Conservation (phyloP, 768 basidiomycete species). For the Grammothele lineata region DNA sequence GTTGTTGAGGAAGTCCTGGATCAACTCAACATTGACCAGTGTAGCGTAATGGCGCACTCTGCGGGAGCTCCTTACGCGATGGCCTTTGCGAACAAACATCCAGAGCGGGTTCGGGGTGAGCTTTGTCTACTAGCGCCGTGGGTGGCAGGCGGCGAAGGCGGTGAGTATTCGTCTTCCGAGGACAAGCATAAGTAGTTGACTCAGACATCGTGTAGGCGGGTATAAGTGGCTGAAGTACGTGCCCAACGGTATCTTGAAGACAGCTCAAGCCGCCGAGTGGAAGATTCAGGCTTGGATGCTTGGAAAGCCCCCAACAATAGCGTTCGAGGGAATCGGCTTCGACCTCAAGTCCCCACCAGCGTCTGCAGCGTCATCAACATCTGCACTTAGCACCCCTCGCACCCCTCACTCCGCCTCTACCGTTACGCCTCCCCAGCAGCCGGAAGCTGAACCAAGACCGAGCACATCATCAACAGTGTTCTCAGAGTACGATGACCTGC, state of each 20-base stretch:
- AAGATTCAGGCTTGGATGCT: conserved; percentile 96
- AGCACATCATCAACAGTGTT: conserved; percentile 71
- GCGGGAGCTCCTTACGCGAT: conserved; percentile 94
- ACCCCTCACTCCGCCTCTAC: conserved; percentile 10
- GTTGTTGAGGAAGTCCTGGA: conserved; percentile 91
- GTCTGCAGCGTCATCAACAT: conserved; percentile 9
- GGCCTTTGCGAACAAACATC: conserved; percentile 75
- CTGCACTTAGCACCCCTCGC: conserved; percentile 5
- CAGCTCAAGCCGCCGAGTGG: conserved; percentile 97
- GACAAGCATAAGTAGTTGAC: not conserved
- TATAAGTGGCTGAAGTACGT: conserved; percentile 98
- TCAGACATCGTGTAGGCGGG: conserved; percentile 44
- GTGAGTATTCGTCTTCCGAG: conserved; percentile 41
- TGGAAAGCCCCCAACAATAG: conserved; percentile 86
- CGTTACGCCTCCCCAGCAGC: conserved; percentile 12
- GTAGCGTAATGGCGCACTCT: conserved; percentile 91
- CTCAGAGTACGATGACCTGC: conserved; percentile 85
- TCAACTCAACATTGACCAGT: conserved; percentile 67
- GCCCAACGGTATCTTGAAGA: conserved; percentile 87
- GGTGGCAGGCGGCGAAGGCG: conserved; percentile 88
- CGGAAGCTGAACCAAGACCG: conserved; percentile 50
- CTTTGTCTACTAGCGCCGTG: conserved; percentile 91
- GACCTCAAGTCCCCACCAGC: conserved; percentile 35
- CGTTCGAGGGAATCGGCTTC: conserved; percentile 85
- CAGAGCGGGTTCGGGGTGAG: conserved; percentile 74